Conservation (phyloP, 768 basidiomycete genomes). For the Pulveroboletus frians region DNA sequence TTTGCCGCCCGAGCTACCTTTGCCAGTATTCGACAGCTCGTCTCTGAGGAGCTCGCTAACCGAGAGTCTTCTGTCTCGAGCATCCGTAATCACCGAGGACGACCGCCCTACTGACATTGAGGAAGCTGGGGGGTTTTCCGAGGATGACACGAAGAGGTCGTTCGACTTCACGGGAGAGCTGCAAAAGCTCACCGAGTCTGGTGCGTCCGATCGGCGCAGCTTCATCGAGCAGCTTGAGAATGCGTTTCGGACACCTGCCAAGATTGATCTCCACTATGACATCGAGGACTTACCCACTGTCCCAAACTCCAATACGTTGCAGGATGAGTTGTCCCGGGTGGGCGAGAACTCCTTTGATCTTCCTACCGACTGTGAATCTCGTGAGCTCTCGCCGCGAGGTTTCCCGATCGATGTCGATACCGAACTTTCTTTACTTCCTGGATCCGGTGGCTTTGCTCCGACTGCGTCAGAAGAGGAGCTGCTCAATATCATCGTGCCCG, state of each 20-base stretch:
- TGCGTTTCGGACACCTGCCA: slow-evolving; percentile 74
- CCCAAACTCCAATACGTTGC: slow-evolving; percentile 42
- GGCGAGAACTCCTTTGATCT: slow-evolving; percentile 22
- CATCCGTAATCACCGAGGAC: slow-evolving; percentile 43
- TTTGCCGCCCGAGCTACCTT: slow-evolving; percentile 38
- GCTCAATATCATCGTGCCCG: slow-evolving; percentile 10
- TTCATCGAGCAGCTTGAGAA: slow-evolving; percentile 81
- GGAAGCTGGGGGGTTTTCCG: slow-evolving; percentile 40
- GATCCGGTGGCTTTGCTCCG: slow-evolving; percentile 31
- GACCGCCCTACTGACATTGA: slow-evolving; percentile 38
- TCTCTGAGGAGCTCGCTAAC: slow-evolving; percentile 13
- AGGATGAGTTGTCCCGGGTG: slow-evolving; percentile 23
- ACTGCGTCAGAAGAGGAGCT: slow-evolving; percentile 34
- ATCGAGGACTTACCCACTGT: slow-evolving; percentile 48
- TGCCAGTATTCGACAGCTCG: slow-evolving; percentile 26
- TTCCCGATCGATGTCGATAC: slow-evolving; percentile 24
- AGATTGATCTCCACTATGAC: slow-evolving; percentile 51
- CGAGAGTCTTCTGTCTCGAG: slow-evolving; percentile 38
- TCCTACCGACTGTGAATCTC: slow-evolving; percentile 14
- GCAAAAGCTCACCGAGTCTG: slow-evolving; percentile 61
- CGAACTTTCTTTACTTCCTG: slow-evolving; percentile 37
- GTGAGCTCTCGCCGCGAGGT: slow-evolving; percentile 9
- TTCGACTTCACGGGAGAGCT: slow-evolving; percentile 85
- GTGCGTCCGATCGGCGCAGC: slow-evolving; percentile 61
- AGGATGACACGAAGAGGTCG: slow-evolving; percentile 69